These are phyloP conservation scores for Agaricus subrufescens DNA, from an alignment of 768 basidiomycete species.

Conservation along the genomic window DNA sequence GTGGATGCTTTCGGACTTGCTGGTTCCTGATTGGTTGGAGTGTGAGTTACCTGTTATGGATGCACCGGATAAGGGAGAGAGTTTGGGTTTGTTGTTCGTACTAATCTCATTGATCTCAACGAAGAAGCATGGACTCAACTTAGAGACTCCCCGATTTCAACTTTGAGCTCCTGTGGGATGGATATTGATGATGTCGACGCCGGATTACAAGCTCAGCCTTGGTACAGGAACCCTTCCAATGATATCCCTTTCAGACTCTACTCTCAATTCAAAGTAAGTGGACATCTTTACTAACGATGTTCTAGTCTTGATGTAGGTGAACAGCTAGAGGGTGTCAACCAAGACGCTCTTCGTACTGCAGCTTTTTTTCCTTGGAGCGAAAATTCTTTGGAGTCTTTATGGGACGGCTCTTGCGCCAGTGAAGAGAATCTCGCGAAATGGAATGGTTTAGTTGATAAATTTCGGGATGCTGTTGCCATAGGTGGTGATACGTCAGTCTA, in stretches of 20 bases:
- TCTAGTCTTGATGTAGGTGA: not conserved
- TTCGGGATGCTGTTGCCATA: constrained; percentile 48
- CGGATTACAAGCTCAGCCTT: constrained; percentile 16
- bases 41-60: constrained; percentile 27
- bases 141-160: no score
- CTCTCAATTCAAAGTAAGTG: constrained; percentile 43
- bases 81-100: not conserved
- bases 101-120: no score
- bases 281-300: not conserved
- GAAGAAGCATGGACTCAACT: no score
- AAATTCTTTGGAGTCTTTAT: constrained; percentile 34
- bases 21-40: constrained; percentile 17
- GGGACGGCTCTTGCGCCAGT: constrained; percentile 25
- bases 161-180: not conserved
- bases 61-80: not conserved
- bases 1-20: constrained; percentile 23
- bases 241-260: constrained; percentile 36
- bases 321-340: constrained; percentile 24
- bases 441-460: constrained; percentile 40
- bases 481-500: constrained; percentile 32
- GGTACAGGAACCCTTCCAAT: constrained; percentile 32
- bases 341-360: constrained; percentile 32
- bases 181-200: constrained; percentile 7
- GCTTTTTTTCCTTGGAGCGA: constrained; percentile 46
- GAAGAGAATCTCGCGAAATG: constrained; percentile 34